Evolutionary conservation across 306 rosid species (phyloP), one percentile per base, ranked within the genome.

Genomic region (Cyclanthera cordifolia): DNA sequence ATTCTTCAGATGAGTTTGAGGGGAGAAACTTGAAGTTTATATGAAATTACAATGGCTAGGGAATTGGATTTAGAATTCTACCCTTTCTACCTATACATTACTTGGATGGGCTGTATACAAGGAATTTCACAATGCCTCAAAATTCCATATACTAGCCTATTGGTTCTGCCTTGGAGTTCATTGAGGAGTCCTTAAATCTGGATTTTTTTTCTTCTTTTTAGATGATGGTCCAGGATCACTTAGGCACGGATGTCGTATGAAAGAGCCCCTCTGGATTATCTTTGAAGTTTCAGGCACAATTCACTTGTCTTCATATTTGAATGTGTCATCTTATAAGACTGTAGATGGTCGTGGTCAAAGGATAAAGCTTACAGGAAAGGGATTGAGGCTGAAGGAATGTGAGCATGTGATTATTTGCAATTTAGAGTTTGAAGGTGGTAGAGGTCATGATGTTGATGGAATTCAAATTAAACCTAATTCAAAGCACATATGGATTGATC

Each of bases 211-310:
- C 8, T 55, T 68, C 25, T 17, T 17, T 76, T 64, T 67, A 94
- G 99, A 94, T 76, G 99, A 94, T 73, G 99, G 97, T n/a, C 95
- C 95, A 0, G 99, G 99, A 67, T 94, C 99, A 16, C 85, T 90
- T 12, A 86, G 99, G 13, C 80, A 77, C 2, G 99, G 84, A 1
- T 90, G 99, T 75, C 82, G 91, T 16, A 69, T 43, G 73, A 94
- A 94, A 76, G 91, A 90, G 45, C 95, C 99, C 2, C 75, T 87
- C 17, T 94, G 99, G 99, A 90, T 94, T 69, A 90, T 94, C 19
- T 94, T 94, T 74, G 90, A 93, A 45, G 82, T 93, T 67, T 88
- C 95, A 0, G 99, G 99, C 69, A 82, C 87, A 5, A 37, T 94
- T 56, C 74, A 77, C 61, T 91, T 94, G 54, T 80, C 90, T 1